Evolutionary conservation across 192 early-diverging fungal species (phyloP).

Genomic region (Backusella tarrabulga): DNA sequence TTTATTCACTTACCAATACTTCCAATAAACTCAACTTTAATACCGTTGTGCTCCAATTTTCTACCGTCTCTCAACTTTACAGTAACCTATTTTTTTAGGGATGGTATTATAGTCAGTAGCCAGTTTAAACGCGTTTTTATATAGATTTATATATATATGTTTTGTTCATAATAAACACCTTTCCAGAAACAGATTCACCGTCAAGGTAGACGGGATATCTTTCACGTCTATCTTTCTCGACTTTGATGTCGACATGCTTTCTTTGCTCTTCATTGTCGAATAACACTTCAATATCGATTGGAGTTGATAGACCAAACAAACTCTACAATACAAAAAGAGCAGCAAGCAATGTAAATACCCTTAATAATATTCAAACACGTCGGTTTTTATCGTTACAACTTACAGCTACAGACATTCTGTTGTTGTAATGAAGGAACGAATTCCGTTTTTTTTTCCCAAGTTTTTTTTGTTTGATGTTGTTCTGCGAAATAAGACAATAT

Average conservation of each 20-base stretch:
- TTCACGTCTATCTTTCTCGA: slow-evolving; percentile 89
- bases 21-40: slow-evolving; percentile 99
- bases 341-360: background rate
- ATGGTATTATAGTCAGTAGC: background rate
- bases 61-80: slow-evolving; percentile 89
- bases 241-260: slow-evolving; percentile 91
- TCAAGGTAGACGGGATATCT: slow-evolving; percentile 96
- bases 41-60: slow-evolving; percentile 95
- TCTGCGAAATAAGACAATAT: background rate
- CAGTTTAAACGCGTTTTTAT: background rate
- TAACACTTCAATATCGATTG: slow-evolving; percentile 86
- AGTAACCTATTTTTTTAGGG: slow-evolving; percentile 24
- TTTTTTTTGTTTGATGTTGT: background rate
- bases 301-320: slow-evolving; percentile 79
- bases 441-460: background rate
- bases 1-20: slow-evolving; percentile 70
- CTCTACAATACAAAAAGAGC: slow-evolving; percentile 33
- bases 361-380: background rate
- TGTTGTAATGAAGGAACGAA: background rate
- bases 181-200: slow-evolving; percentile 91
- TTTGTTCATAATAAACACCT: slow-evolving; percentile 53
- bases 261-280: slow-evolving; percentile 85
- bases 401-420: slow-evolving; percentile 1
- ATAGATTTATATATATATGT: background rate
- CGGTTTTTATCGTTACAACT: background rate